Percentiles rank a stretch among this genome's conserved stretches.
These are phyloP conservation scores for Pyrus hybrid DNA, from an alignment of 331 rosid species.

Conservation along the genomic window DNA sequence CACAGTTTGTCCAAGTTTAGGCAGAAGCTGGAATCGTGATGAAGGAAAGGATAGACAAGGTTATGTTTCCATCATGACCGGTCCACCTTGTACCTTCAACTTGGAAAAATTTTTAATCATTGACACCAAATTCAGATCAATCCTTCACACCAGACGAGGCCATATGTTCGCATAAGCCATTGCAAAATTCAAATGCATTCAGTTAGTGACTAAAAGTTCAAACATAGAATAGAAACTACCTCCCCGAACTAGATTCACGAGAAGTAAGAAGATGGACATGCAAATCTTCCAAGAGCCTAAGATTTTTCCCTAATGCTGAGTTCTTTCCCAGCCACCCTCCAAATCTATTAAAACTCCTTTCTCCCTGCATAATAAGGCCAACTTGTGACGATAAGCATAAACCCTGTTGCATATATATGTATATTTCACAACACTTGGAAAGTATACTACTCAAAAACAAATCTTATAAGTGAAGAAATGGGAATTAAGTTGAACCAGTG, in stretches of 20 bases:
- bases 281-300: slow-evolving; percentile 84
- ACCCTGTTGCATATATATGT: neutral
- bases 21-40: neutral
- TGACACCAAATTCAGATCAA: too few relatives aligned
- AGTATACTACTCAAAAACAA: neutral
- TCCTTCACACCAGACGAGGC: too few relatives aligned
- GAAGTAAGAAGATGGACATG: slow-evolving; percentile 88
- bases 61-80: neutral
- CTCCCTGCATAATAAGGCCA: slow-evolving; percentile 50
- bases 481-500: too few relatives aligned
- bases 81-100: neutral
- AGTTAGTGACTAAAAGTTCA: slow-evolving; percentile 7
- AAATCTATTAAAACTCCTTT: slow-evolving; percentile 78
- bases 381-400: neutral
- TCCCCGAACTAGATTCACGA: slow-evolving; percentile 68
- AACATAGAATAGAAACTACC: slow-evolving; percentile 39
- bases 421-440: neutral
- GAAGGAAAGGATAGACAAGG: neutral
- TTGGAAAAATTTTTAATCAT: neutral
- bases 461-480: neutral
- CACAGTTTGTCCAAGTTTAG: neutral
- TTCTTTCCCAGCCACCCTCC: slow-evolving; percentile 98
- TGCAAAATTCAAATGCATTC: neutral
- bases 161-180: neutral
- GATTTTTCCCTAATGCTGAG: slow-evolving; percentile 71